Base-by-base conservation (phyloP, 192 early-diverging fungal genomes). In the Backusella morwellensis region DNA sequence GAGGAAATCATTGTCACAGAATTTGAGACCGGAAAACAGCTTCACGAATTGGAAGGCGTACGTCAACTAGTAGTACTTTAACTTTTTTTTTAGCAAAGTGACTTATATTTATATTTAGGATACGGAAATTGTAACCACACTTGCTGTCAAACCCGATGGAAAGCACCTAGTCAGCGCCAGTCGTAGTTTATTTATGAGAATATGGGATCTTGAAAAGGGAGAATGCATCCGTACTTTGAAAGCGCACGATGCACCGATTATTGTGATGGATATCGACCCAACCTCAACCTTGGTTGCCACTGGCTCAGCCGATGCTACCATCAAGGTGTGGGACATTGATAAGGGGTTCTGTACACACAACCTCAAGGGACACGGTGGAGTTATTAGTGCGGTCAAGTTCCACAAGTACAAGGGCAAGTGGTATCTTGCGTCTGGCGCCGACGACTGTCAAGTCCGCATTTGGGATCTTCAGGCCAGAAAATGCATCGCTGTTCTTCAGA, bases 251-350 rank as follows among this genome's bases (percentile, higher is more conserved):
- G 95, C 97, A 1, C 97, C 96, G 9, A 91, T 98, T 23, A 89
- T 99, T 72, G 88, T 93, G 8, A 97, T 98, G 95, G 94, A 91
- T 66, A 94, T 95, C 77, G 97, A 98, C 80, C 76, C 82, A 14
- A 92, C 96, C 0, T 97, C 97, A 0, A 96, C 97, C 0, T 80
- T 99, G 32, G 95, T 98, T 7, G 98, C 98, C 11, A 98, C 97
- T 2, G 98, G 97, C 44, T 96, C 95, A 15, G 97, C 98, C 1
- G 98, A 99, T 82, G 92, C 91, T 74, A 95, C 94, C 12, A 91
- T 99, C 66, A 95, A 94, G 72, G 94, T 98, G 11, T 99, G 97
- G 97, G 97, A 99, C 82, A 93, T 96, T 74, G 93, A 92, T 69
- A 87, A 90, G 67, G 97, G 95, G 23, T 96, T 89, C 84, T 96